These are phyloP conservation scores for Rutstroemia sydowiana DNA, from an alignment of 2,329 filamentous ascomycete genomes.

Conservation along the genomic window DNA sequence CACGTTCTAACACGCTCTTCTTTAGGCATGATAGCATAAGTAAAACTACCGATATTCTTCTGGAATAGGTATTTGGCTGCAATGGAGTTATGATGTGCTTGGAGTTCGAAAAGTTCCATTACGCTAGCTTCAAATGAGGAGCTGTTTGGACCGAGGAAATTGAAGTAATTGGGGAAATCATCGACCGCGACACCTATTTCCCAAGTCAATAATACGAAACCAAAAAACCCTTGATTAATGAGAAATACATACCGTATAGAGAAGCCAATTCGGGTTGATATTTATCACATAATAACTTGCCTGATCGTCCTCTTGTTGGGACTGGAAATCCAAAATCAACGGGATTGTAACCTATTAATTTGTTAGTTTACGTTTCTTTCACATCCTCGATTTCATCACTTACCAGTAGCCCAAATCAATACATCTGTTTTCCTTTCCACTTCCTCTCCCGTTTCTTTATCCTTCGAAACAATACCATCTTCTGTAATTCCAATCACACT, in stretches of 20 bases:
- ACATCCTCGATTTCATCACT: background rate
- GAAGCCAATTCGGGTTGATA: background rate
- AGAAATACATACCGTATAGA: background rate
- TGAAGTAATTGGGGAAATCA: conserved; percentile 1
- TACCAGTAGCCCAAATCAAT: conserved; percentile 1
- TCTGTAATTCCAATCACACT: background rate
- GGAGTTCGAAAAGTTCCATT: background rate
- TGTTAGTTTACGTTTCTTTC: background rate
- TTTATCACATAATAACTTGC: background rate
- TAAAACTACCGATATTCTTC: background rate
- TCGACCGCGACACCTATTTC: background rate
- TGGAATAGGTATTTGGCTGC: background rate
- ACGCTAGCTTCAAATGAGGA: background rate
- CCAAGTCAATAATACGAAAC: background rate
- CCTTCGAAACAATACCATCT: background rate
- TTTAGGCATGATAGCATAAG: background rate
- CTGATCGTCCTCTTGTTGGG: background rate
- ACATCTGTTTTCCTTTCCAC: background rate
- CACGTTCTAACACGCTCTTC: background rate
- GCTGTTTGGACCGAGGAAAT: background rate
- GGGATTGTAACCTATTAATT: background rate
- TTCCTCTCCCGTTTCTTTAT: background rate
- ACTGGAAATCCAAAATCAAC: background rate
- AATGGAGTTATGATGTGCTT: background rate
- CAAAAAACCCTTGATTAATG: background rate